These are phyloP conservation scores for Maudiozyma turicensis DNA, from an alignment of 805 yeast genomes.

Conservation along the genomic window DNA sequence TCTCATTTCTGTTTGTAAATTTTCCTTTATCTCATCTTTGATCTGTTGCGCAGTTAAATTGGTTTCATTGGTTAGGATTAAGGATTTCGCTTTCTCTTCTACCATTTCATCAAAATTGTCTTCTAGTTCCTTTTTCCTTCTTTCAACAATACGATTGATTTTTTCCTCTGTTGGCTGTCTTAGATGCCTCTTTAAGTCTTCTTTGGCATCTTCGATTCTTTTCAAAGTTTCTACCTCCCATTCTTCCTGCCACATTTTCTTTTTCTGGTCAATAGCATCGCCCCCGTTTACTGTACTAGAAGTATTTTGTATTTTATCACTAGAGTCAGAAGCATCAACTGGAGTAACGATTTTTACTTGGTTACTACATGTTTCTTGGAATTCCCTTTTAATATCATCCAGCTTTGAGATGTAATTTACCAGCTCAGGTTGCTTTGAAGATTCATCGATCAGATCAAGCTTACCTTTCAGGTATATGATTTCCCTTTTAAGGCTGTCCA, in stretches of 20 bases:
- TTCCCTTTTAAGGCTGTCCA: conserved; percentile 2
- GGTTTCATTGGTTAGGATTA: conserved; percentile 4
- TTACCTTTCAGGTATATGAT: conserved; percentile 18
- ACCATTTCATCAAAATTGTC: conserved; percentile 16
- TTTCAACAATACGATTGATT: conserved; percentile 46
- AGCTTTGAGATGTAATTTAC: conserved; percentile 5
- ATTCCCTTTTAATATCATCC: conserved; percentile 14
- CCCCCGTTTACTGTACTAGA: no score
- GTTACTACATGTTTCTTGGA: conserved; percentile 15
- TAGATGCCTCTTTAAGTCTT: conserved; percentile 40
- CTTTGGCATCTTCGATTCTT: conserved; percentile 34
- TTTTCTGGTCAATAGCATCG: not conserved
- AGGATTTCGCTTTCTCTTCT: conserved; percentile 7
- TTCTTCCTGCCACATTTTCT: conserved; percentile 28
- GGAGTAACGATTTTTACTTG: no score
- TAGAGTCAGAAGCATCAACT: no score
- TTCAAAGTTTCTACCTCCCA: conserved; percentile 21
- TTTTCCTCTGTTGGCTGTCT: conserved; percentile 41
- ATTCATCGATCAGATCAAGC: conserved; percentile 5
- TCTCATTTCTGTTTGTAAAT: conserved; percentile 15
- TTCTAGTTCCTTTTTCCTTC: conserved; percentile 26
- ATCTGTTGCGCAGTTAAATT: conserved; percentile 5
- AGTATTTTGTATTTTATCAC: no score
- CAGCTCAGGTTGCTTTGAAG: not conserved
- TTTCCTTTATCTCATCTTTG: conserved; percentile 5